phyloP scores from a whole-genome alignment of 1,284 basidiomycete genomes.

The Coniferiporia sulphurascens region DNA sequence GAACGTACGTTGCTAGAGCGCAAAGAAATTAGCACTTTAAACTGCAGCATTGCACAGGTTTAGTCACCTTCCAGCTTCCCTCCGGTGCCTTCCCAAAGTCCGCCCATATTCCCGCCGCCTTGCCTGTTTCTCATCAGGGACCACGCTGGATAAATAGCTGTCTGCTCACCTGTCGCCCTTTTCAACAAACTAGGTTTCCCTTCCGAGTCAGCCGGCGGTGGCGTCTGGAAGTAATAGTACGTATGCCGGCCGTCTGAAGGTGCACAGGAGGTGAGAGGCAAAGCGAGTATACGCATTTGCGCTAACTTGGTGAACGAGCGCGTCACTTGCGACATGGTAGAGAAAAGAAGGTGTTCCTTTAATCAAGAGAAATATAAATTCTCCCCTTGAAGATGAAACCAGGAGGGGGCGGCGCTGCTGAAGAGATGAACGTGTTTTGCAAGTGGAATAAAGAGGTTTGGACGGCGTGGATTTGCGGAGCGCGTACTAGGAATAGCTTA shows the following conservation, averaged over 20 bases:
- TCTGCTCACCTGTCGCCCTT: constrained; percentile 19
- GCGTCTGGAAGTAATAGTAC: constrained; percentile 20
- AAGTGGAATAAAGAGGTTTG: too few species aligned
- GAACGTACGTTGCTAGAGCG: constrained; percentile 34
- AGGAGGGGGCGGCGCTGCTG: too few species aligned
- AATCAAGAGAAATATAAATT: neutral
- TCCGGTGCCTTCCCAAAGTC: constrained; percentile 57
- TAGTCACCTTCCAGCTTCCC: constrained; percentile 61
- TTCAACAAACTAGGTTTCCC: constrained; percentile 21
- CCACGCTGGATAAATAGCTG: neutral
- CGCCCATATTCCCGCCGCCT: constrained; percentile 54
- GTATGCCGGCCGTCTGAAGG: constrained; percentile 9
- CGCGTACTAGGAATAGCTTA: neutral
- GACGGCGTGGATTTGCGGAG: too few species aligned
- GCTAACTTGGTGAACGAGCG: constrained; percentile 2
- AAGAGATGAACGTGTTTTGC: too few species aligned
- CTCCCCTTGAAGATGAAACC: too few species aligned
- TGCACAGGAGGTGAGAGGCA: constrained; percentile 16
- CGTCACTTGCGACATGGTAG: constrained; percentile 8
- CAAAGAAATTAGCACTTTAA: neutral
- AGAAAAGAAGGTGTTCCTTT: neutral
- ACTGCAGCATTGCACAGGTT: constrained; percentile 1
- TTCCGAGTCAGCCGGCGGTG: neutral
- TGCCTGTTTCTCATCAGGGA: constrained; percentile 29
- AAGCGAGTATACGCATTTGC: constrained; percentile 19